phyloP scores from a whole-genome alignment of 495 filamentous ascomycete species.

The Beverwykella pulmonaria region DNA sequence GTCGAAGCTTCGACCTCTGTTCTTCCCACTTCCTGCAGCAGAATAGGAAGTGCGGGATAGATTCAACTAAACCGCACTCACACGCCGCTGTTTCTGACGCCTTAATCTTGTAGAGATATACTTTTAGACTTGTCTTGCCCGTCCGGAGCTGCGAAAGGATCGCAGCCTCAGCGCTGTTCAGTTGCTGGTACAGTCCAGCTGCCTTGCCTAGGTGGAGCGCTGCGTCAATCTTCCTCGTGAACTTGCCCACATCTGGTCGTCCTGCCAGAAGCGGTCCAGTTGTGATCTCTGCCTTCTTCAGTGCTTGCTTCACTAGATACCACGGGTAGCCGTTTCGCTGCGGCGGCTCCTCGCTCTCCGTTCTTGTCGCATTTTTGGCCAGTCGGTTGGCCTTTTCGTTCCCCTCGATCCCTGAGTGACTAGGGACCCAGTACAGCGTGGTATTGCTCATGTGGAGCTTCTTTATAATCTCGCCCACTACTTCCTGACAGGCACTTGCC shows the following conservation, averaged over 20 bases:
- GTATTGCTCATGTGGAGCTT: constrained; percentile 26
- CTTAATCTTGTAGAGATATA: constrained; percentile 32
- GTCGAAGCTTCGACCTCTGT: constrained; percentile 21
- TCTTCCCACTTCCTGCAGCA: constrained; percentile 23
- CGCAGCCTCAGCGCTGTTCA: constrained; percentile 27
- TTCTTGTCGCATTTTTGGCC: constrained; percentile 27
- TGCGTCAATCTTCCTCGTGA: constrained; percentile 34
- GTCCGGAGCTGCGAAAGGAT: constrained; percentile 27
- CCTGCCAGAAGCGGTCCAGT: neutral
- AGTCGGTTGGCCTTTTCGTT: constrained; percentile 25
- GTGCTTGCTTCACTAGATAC: constrained; percentile 27
- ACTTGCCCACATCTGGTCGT: constrained; percentile 20
- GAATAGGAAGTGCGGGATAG: constrained; percentile 33
- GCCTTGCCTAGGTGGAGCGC: constrained; percentile 34
- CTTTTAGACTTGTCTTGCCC: constrained; percentile 29
- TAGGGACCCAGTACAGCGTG: constrained; percentile 31
- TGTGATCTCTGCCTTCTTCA: constrained; percentile 21
- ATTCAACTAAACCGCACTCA: constrained; percentile 26
- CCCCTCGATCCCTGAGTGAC: constrained; percentile 25
- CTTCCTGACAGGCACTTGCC: constrained; percentile 22
- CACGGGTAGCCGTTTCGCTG: constrained; percentile 13
- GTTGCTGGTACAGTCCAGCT: constrained; percentile 28
- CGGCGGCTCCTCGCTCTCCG: constrained; percentile 24
- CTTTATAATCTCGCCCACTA: constrained; percentile 30
- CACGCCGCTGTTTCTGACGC: constrained; percentile 27